phyloP scores from a whole-genome alignment of 83 land plant species.

The Diphasiastrum complanatum region DNA sequence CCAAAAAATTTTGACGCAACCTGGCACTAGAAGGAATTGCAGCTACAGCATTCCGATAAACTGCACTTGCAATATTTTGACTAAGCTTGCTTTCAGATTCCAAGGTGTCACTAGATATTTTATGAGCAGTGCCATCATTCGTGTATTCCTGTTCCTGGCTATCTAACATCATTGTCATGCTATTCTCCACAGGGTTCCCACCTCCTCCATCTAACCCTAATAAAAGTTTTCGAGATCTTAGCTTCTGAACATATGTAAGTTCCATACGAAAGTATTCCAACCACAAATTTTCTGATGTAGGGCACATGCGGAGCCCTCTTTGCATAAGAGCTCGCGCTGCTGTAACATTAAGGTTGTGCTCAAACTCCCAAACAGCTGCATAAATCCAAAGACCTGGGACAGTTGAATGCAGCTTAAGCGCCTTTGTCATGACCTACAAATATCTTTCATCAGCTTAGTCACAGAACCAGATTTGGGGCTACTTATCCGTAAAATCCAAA shows the following conservation, averaged over 20 bases:
- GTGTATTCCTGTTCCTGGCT: constrained; percentile 15
- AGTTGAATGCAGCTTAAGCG: constrained; percentile 66
- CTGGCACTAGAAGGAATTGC: constrained; percentile 53
- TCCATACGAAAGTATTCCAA: constrained; percentile 97
- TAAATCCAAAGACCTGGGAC: constrained; percentile 95
- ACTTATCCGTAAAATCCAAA: too few relatives aligned
- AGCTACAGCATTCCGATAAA: constrained; percentile 59
- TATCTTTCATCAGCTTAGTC: constrained; percentile 1
- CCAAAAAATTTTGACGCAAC: constrained; percentile 59
- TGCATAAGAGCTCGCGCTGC: constrained; percentile 92
- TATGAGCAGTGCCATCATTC: constrained; percentile 26
- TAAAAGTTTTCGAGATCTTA: constrained; percentile 54
- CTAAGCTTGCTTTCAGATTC: constrained; percentile 12
- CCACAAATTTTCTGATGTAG: constrained; percentile 78
- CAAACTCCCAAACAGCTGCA: constrained; percentile 95
- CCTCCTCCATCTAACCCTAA: constrained; percentile 25
- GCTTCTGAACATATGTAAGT: constrained; percentile 71
- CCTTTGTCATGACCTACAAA: constrained; percentile 63
- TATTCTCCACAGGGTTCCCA: constrained; percentile 44
- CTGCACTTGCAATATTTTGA: constrained; percentile 39
- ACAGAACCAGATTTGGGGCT: background rate
- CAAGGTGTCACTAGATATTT: constrained; percentile 25
- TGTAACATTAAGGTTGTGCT: constrained; percentile 62
- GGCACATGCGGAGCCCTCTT: constrained; percentile 74
- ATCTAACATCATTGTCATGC: constrained; percentile 20